A percentile compares a stretch with the other conserved stretches of the same genome.
Evolutionary conservation across 2,329 filamentous ascomycete species (phyloP).

Genomic region (Xylaria arbuscula): DNA sequence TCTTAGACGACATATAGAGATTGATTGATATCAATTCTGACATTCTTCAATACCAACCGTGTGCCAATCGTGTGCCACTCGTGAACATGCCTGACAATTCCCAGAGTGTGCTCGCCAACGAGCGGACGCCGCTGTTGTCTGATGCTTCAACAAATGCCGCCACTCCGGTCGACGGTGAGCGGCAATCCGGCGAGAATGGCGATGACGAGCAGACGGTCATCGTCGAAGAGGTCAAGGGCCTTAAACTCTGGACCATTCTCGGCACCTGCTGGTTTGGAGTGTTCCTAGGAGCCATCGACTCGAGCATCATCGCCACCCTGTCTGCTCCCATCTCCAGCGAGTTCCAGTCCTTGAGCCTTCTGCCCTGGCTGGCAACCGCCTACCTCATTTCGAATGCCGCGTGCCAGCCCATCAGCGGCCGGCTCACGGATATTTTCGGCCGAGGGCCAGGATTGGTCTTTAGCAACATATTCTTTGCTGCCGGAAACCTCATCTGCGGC

Average conservation of each 20-base stretch:
- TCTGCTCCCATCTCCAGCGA: constrained; percentile 84
- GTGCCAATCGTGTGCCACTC: neutral
- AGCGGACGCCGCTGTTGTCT: constrained; percentile 43
- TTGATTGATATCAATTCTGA: neutral
- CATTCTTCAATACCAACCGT: neutral
- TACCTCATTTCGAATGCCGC: constrained; percentile 91
- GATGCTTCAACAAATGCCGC: constrained; percentile 25
- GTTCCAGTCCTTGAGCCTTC: constrained; percentile 81
- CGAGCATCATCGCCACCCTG: constrained; percentile 86
- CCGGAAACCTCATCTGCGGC: constrained; percentile 85
- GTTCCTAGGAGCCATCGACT: constrained; percentile 75
- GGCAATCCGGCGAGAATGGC: constrained; percentile 48
- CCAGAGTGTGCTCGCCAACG: constrained; percentile 18
- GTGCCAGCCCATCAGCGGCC: constrained; percentile 84
- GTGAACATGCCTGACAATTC: constrained; percentile 25
- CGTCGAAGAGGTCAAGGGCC: constrained; percentile 60
- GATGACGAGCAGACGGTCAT: constrained; percentile 61
- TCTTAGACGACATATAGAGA: neutral
- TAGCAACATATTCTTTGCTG: constrained; percentile 82
- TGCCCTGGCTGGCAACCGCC: constrained; percentile 89
- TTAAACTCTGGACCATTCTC: constrained; percentile 65
- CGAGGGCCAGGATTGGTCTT: constrained; percentile 81
- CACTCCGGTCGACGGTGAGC: constrained; percentile 7
- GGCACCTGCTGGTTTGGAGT: constrained; percentile 69
- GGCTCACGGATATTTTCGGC: constrained; percentile 89